These are phyloP conservation scores for Tetrahymena malaccensis DNA, from an alignment of 73 alveolate genomes.

Conservation along the genomic window DNA sequence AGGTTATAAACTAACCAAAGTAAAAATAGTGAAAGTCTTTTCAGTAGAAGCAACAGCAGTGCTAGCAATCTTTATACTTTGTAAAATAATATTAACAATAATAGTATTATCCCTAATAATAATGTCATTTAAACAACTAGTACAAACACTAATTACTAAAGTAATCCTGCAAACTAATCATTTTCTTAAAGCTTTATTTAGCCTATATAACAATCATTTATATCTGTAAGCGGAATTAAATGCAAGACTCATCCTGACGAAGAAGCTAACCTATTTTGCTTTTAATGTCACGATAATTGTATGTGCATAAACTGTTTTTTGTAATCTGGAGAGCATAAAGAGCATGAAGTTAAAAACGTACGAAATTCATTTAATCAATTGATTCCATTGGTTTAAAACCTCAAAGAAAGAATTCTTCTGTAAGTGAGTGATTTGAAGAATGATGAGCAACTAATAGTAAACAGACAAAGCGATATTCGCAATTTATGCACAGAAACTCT, in stretches of 20 bases:
- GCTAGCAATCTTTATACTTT: neutral
- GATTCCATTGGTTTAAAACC: neutral
- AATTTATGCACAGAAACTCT: neutral
- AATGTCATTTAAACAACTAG: neutral
- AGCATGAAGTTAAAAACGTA: neutral
- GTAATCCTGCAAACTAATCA: neutral
- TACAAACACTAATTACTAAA: neutral
- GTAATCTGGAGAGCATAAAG: neutral
- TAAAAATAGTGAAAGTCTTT: neutral
- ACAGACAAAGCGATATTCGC: neutral
- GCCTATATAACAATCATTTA: neutral
- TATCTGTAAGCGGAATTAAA: neutral
- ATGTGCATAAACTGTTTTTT: neutral
- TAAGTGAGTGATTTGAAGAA: neutral
- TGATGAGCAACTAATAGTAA: neutral
- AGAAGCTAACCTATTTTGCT: neutral
- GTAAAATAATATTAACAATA: neutral
- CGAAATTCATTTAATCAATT: neutral
- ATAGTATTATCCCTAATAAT: neutral
- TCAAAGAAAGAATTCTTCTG: neutral
- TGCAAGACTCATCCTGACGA: neutral
- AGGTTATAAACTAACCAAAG: neutral
- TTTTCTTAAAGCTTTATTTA: neutral
- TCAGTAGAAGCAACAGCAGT: neutral
- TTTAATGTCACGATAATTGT: neutral